Conservation (phyloP, 441 rosid species). For the Cnidoscolus chayamansa region DNA sequence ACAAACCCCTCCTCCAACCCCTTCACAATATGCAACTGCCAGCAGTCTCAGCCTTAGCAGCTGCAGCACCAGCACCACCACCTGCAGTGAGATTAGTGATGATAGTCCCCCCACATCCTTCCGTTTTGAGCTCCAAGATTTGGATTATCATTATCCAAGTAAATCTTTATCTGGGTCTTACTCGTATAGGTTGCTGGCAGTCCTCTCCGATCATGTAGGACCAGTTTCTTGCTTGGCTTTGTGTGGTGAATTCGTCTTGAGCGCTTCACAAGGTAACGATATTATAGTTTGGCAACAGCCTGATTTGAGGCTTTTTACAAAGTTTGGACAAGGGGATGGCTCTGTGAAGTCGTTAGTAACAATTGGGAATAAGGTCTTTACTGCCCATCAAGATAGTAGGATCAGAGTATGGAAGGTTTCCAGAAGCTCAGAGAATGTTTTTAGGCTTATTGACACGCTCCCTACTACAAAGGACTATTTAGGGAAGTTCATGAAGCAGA, state of each 20-base stretch:
- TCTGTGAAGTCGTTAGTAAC: conserved; percentile 75
- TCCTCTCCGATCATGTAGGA: conserved; percentile 67
- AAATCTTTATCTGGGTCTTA: conserved; percentile 34
- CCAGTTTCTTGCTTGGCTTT: conserved; percentile 77
- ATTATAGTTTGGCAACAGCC: conserved; percentile 97
- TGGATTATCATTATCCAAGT: conserved; percentile 22
- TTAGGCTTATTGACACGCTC: conserved; percentile 67
- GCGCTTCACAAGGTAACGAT: conserved; percentile 85
- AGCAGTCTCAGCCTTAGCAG: conserved; percentile 18
- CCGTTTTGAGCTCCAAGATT: conserved; percentile 37
- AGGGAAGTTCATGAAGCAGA: conserved; percentile 85
- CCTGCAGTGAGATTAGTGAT: conserved; percentile 44
- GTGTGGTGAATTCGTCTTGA: conserved; percentile 80
- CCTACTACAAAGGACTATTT: conserved; percentile 82
- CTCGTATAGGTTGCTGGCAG: conserved; percentile 54
- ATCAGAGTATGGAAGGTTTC: conserved; percentile 90
- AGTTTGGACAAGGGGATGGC: conserved; percentile 86
- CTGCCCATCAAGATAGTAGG: conserved; percentile 90
- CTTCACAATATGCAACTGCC: conserved; percentile 38
- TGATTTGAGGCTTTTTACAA: conserved; percentile 70
- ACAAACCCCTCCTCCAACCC: conserved; percentile 32
- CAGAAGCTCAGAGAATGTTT: conserved; percentile 73
- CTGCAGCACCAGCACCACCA: conserved; percentile 26
- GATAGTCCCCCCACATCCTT: conserved; percentile 41
- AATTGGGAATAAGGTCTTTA: conserved; percentile 66